These are phyloP conservation scores for Articulospora tetracladia DNA, from an alignment of 495 filamentous ascomycete genomes.

Conservation along the genomic window DNA sequence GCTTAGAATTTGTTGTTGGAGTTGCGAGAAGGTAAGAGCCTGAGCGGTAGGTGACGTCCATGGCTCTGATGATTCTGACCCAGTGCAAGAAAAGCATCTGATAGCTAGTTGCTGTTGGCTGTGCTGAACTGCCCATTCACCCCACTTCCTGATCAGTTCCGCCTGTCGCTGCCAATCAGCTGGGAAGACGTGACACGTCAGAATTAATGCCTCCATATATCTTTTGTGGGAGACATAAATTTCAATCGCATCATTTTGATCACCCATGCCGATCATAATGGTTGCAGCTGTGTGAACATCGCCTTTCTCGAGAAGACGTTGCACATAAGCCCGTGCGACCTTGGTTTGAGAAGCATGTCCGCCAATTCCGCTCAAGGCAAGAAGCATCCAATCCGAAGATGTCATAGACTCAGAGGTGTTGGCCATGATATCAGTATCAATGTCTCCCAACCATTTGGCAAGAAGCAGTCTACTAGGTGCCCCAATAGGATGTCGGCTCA, in stretches of 20 bases:
- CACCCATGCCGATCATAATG: conserved; percentile 86
- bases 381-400: conserved; percentile 92
- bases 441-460: conserved; percentile 88
- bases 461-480: conserved; percentile 76
- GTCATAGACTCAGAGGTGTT: conserved; percentile 76
- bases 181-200: conserved; percentile 71
- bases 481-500: conserved; percentile 65
- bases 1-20: conserved; percentile 46
- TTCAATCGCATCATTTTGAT: conserved; percentile 92
- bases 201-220: conserved; percentile 85
- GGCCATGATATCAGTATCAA: conserved; percentile 77
- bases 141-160: conserved; percentile 88
- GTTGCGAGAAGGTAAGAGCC: conserved; percentile 54
- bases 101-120: conserved; percentile 88
- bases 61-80: conserved; percentile 66
- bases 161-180: conserved; percentile 86
- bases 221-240: conserved; percentile 89
- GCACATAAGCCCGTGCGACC: conserved; percentile 87
- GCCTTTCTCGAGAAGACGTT: conserved; percentile 81
- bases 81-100: conserved; percentile 84
- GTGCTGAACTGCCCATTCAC: conserved; percentile 83
- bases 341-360: conserved; percentile 79
- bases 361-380: conserved; percentile 85
- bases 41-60: conserved; percentile 81
- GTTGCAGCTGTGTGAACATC: conserved; percentile 91